Evolutionary conservation across 805 yeast species (phyloP).

Genomic region (Suhomyces sp.): DNA sequence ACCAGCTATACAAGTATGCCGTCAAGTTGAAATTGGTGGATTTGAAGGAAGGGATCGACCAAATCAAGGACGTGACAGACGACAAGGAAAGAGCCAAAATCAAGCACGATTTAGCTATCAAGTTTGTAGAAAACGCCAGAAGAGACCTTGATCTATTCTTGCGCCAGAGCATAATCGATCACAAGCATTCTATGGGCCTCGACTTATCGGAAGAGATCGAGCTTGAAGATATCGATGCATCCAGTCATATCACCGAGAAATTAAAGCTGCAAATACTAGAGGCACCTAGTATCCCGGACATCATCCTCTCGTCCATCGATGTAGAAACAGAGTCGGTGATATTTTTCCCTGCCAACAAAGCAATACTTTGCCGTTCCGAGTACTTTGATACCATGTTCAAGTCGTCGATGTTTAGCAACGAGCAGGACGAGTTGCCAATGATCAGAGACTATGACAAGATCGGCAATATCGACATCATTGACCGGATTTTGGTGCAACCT

Average conservation of each 20-base stretch:
- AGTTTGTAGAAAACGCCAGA: constrained; percentile 35
- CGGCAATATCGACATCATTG: constrained; percentile 16
- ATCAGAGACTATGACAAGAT: constrained; percentile 6
- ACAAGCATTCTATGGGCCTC: constrained; percentile 4
- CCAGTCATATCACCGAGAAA: constrained; percentile 12
- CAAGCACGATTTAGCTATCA: constrained; percentile 30
- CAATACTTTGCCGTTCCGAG: constrained; percentile 58
- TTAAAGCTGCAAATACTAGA: constrained; percentile 24
- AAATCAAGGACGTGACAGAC: constrained; percentile 21
- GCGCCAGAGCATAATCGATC: background rate
- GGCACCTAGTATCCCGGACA: constrained; percentile 42
- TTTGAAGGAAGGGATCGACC: constrained; percentile 33
- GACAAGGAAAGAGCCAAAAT: constrained; percentile 24
- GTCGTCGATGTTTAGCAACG: constrained; percentile 34
- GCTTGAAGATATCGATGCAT: constrained; percentile 28
- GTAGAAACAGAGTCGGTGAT: constrained; percentile 21
- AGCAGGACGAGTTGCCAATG: constrained; percentile 16
- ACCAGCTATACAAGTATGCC: constrained; percentile 29
- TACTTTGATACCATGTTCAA: constrained; percentile 64
- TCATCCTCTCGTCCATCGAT: constrained; percentile 39
- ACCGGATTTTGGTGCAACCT: constrained; percentile 9
- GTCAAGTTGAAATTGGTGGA: constrained; percentile 31
- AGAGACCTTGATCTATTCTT: constrained; percentile 31
- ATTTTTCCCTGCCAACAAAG: constrained; percentile 62
- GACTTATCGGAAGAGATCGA: constrained; percentile 23